phyloP scores from a whole-genome alignment of 2,329 filamentous ascomycete genomes.

The Lecanosticta acicola region DNA sequence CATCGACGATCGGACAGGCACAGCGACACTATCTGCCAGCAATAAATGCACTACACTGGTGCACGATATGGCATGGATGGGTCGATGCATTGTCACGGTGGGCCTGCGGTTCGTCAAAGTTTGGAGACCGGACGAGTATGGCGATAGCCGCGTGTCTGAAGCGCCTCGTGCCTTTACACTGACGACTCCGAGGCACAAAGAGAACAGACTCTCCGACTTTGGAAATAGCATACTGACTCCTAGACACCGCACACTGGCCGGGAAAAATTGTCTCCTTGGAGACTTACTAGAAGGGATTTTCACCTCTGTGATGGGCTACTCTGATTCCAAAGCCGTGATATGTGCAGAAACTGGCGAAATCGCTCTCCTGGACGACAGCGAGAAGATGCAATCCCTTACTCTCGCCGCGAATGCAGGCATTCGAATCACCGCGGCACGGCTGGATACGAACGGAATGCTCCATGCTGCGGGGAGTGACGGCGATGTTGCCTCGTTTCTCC shows the following conservation, averaged over 20 bases:
- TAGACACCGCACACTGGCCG: constrained; percentile 65
- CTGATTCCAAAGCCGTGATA: constrained; percentile 68
- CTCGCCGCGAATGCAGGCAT: constrained; percentile 64
- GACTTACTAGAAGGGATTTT: constrained; percentile 78
- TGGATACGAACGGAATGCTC: constrained; percentile 52
- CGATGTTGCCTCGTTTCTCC: constrained; percentile 44
- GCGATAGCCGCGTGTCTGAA: constrained; percentile 12
- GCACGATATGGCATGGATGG: constrained; percentile 85
- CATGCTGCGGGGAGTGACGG: constrained; percentile 66
- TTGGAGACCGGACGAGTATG: constrained; percentile 73
- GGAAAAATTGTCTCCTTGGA: constrained; percentile 82
- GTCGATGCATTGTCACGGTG: constrained; percentile 73
- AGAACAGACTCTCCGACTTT: constrained; percentile 26
- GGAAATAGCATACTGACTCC: constrained; percentile 36
- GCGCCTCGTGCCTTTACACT: constrained; percentile 13
- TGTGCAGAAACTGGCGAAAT: constrained; percentile 84
- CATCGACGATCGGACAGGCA: constrained; percentile 74
- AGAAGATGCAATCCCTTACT: constrained; percentile 63
- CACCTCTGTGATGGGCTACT: constrained; percentile 66
- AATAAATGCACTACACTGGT: constrained; percentile 90
- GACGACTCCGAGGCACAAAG: constrained; percentile 28
- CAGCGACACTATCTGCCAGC: constrained; percentile 71
- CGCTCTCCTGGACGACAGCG: constrained; percentile 77
- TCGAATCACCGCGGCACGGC: constrained; percentile 59
- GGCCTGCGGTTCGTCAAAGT: constrained; percentile 90